phyloP scores from a whole-genome alignment of 306 rosid species.

The Albizia julibrissin region DNA sequence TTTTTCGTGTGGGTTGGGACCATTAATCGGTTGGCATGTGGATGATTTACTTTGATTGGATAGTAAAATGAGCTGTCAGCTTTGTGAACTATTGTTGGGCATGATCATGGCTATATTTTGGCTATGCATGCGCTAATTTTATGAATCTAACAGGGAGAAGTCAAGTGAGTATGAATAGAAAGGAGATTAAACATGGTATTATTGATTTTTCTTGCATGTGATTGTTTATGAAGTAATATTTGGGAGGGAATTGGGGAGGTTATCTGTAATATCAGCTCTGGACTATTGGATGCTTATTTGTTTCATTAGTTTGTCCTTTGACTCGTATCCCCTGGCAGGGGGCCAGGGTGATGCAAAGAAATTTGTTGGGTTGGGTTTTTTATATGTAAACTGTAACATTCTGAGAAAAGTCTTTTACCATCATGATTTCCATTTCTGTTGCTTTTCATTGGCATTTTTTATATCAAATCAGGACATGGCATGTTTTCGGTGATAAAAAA shows the following conservation, averaged over 20 bases:
- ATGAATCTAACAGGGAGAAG: not conserved
- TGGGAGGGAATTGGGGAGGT: not conserved
- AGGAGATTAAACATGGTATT: not conserved
- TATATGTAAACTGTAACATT: not conserved
- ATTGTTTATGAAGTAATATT: not conserved
- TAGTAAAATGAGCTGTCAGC: not conserved
- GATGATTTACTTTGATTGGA: not conserved
- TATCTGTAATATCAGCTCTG: not conserved
- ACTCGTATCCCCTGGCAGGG: not conserved
- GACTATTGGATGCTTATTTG: not conserved
- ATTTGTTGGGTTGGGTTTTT: constrained; percentile 2
- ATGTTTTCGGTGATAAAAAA: constrained; percentile 10
- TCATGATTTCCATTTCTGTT: constrained; percentile 21
- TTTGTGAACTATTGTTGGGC: not conserved
- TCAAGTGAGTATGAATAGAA: not conserved
- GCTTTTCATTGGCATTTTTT: not conserved
- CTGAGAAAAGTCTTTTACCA: not conserved
- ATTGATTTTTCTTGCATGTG: constrained; percentile 23
- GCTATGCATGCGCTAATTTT: constrained; percentile 21
- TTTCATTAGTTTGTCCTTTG: not conserved
- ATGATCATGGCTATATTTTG: constrained; percentile 7
- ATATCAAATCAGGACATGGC: not conserved
- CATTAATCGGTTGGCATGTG: not conserved
- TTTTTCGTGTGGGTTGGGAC: not conserved
- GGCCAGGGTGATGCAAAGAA: not conserved